phyloP scores from a whole-genome alignment of 352 stramenopile species.

The Lagenidium sp. region DNA sequence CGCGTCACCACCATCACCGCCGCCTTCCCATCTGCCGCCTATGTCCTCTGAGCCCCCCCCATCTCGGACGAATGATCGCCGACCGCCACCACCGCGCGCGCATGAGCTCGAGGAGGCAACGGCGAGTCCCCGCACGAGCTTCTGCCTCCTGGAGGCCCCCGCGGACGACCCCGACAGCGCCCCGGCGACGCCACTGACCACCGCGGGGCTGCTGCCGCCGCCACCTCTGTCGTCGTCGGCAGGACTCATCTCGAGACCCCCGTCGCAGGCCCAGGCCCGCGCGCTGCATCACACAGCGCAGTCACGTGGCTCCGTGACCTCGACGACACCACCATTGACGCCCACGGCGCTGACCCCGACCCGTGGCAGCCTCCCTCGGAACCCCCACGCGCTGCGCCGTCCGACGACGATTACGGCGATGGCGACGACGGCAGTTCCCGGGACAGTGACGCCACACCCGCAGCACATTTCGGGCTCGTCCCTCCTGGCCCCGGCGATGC shows the following conservation, averaged over 20 bases:
- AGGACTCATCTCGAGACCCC: neutral
- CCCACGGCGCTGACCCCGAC: neutral
- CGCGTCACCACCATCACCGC: no score
- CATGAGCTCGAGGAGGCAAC: no score
- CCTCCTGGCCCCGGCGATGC: neutral
- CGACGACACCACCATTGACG: neutral
- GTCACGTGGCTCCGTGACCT: no score
- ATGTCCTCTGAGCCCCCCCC: no score
- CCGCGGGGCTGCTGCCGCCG: neutral
- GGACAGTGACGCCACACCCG: no score
- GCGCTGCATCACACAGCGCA: neutral
- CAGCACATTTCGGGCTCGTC: no score
- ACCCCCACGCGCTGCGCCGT: no score
- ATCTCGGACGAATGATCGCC: no score
- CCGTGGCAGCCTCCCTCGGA: neutral
- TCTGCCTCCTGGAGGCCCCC: slow-evolving; percentile 44
- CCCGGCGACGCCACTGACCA: neutral
- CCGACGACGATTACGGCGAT: neutral
- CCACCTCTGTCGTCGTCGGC: neutral
- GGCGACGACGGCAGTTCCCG: no score
- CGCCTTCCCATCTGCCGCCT: no score
- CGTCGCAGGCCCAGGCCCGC: neutral
- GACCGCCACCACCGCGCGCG: no score
- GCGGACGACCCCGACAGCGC: slow-evolving; percentile 10
- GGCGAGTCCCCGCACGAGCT: slow-evolving; percentile 43